A percentile compares a stretch with the other conserved stretches of the same genome.
Conservation (phyloP, 2,329 filamentous ascomycete genomes). For the Fusarium devonianum region DNA sequence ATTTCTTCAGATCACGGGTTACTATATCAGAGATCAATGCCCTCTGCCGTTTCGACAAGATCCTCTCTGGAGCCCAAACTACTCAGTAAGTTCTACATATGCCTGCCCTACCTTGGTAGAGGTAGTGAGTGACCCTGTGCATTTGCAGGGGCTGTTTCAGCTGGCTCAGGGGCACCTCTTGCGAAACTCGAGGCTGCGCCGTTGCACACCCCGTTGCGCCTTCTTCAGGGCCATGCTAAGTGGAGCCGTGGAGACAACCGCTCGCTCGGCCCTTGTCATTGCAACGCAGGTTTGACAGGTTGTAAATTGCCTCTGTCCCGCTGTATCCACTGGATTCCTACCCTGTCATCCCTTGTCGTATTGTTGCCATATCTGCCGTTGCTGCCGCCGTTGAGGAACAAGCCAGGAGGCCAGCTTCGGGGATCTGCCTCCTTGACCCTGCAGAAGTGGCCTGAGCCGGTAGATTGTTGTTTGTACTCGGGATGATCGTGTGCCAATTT, state of each 20-base stretch:
- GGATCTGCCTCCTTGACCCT: slow-evolving; percentile 1
- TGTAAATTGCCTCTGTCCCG: slow-evolving; percentile 9
- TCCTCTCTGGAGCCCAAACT: not conserved
- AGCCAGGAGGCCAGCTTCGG: slow-evolving; percentile 18
- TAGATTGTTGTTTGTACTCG: slow-evolving; percentile 6
- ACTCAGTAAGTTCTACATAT: slow-evolving; percentile 15
- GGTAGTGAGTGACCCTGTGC: too few species aligned
- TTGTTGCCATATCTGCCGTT: slow-evolving; percentile 15
- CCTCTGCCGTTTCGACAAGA: not conserved
- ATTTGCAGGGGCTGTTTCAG: slow-evolving; percentile 30
- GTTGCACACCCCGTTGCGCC: slow-evolving; percentile 8
- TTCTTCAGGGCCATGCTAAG: slow-evolving; percentile 6
- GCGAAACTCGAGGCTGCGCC: slow-evolving; percentile 31
- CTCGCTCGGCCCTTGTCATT: slow-evolving; percentile 11
- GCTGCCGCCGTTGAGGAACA: slow-evolving; percentile 12
- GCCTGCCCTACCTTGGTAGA: too few species aligned
- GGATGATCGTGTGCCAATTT: slow-evolving; percentile 4
- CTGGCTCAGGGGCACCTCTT: slow-evolving; percentile 21
- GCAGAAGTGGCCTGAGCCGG: slow-evolving; percentile 1
- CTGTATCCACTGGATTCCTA: too few species aligned
- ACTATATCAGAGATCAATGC: too few species aligned
- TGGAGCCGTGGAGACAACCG: slow-evolving; percentile 24
- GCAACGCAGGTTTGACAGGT: too few species aligned
- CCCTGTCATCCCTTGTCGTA: slow-evolving; percentile 11
- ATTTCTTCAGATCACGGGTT: too few species aligned